A percentile compares a stretch with the other conserved stretches of the same genome.
phyloP scores from a whole-genome alignment of 2,329 filamentous ascomycete genomes.

The Neophaeococcomyces mojaviensis region DNA sequence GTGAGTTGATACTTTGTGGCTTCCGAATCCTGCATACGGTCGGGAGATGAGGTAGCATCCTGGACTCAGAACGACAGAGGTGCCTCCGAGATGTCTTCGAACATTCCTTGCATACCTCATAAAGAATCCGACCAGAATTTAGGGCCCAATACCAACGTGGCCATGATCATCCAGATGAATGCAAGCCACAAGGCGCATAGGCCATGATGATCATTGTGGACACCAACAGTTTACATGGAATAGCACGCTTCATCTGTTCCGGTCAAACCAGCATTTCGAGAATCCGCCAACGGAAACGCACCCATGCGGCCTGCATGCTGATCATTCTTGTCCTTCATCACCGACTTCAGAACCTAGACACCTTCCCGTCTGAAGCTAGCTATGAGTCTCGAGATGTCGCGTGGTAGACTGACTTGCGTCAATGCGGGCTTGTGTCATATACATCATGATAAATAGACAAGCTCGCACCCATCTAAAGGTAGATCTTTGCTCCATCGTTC shows the following conservation, averaged over 20 bases:
- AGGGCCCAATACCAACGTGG: background rate
- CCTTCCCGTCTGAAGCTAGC: background rate
- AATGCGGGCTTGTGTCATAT: background rate
- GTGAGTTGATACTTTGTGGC: background rate
- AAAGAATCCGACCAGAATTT: background rate
- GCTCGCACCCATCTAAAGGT: background rate
- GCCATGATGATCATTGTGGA: background rate
- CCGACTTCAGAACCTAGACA: background rate
- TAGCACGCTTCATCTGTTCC: background rate
- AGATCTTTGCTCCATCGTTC: background rate
- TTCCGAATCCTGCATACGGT: background rate
- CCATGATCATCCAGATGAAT: background rate
- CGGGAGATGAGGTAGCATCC: too few species aligned
- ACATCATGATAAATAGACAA: background rate
- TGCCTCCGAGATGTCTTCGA: background rate
- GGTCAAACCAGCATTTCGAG: too few species aligned
- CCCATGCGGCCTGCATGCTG: background rate
- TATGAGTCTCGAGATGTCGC: background rate
- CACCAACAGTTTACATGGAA: background rate
- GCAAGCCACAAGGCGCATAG: background rate
- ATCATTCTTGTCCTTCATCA: slow-evolving; percentile 1
- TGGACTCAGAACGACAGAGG: background rate
- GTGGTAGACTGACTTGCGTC: background rate
- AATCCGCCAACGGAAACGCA: background rate
- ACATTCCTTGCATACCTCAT: background rate